Base-by-base conservation (phyloP, 345 rosid species). In the Salix arbutifolia region DNA sequence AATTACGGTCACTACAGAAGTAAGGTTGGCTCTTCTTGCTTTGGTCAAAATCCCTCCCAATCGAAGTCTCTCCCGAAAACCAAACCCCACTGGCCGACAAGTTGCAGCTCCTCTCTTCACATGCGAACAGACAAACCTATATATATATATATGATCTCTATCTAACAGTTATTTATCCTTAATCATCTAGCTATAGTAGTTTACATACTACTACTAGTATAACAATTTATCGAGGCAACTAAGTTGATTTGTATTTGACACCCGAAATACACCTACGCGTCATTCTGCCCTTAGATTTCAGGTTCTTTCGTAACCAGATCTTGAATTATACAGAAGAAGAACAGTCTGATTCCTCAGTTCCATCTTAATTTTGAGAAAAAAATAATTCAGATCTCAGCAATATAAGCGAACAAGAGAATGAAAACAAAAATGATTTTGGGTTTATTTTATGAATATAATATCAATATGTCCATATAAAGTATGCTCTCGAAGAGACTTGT, bases 11-110 rank as follows among this genome's bases (percentile, higher is more conserved):
- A 73, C 53, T 78, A 66, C 66, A 62, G 83, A 68, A 48, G 65
- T 56, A 75, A 58, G 33, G 21, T 48, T 66, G 86, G 86, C 83
- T 77, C 86, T 30, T 65, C 31, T 67, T 28, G 65, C 70, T 71
- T 71, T 79, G 84, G 90, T 88, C 89, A 90, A 89, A 86, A n/a
- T 0, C 76, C 65, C 38, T 37, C 83, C 73, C 66, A 76, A 71
- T 73, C 71, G 50, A 67, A 75, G 71, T 78, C 76, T 44, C 53
- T 69, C 25, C 48, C 11, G 3, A 26, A 14, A 67, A 26, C 76
- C 69, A 70, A 76, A 65, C 72, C 78, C 75, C 78, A 78, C 77
- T 75, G 70, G 64, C 87, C 85, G 86, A 81, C 86, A 81, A 18
- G 58, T 17, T 53, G 69, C 35, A 1, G 5, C 71, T 60, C 74